Conservation (phyloP, 2,329 filamentous ascomycete species). For the Aureobasidium leucospermi region DNA sequence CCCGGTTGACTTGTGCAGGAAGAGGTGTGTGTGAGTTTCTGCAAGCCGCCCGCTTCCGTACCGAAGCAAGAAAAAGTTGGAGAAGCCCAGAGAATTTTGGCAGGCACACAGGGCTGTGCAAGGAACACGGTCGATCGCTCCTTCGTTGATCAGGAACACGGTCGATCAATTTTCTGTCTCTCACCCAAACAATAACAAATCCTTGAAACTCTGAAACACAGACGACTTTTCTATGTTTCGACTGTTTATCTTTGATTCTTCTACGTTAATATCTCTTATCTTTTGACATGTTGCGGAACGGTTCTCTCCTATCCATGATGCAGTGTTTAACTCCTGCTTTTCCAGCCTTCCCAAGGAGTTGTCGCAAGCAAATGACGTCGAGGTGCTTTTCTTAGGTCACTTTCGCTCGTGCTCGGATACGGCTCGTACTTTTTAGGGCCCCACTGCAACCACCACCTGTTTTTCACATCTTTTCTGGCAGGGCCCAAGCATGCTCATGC, state of each 20-base stretch:
- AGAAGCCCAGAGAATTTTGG: not conserved
- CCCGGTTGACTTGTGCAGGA: conserved; percentile 12
- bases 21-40: too few species aligned
- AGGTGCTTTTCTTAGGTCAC: conserved; percentile 3
- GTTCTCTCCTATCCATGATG: not conserved
- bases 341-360: not conserved
- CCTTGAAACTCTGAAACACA: not conserved
- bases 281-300: not conserved
- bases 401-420: not conserved
- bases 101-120: conserved; percentile 8
- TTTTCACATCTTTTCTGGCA: not conserved
- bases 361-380: conserved; percentile 9
- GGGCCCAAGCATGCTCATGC: conserved; percentile 2
- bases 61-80: not conserved
- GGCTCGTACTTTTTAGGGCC: conserved; percentile 8
- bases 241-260: not conserved
- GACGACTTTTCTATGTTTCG: not conserved
- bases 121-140: not conserved
- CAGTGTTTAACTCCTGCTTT: not conserved
- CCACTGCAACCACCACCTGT: conserved; percentile 2
- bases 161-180: not conserved
- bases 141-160: not conserved
- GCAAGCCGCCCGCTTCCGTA: conserved; percentile 2
- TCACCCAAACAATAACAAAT: not conserved
- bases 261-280: not conserved